These are phyloP conservation scores for Thraustotheca clavata DNA, from an alignment of 352 stramenopile species.

Conservation along the genomic window DNA sequence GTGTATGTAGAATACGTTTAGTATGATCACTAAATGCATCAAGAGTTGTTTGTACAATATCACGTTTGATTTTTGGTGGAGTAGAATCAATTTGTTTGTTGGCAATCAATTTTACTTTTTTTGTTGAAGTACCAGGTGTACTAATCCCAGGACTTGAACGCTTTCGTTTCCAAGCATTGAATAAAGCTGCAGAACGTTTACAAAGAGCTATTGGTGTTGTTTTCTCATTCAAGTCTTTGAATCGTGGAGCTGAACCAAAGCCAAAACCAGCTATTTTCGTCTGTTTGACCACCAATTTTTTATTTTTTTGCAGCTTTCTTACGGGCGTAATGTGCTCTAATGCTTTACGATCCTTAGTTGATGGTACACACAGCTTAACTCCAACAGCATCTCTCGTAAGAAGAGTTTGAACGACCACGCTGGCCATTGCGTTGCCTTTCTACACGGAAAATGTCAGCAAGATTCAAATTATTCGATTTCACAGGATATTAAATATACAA, in stretches of 20 bases:
- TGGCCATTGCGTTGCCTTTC: neutral
- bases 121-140: no score
- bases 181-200: neutral
- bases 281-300: neutral
- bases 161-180: neutral
- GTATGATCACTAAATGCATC: no score
- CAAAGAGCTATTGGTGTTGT: neutral
- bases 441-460: neutral
- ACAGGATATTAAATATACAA: neutral
- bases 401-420: neutral
- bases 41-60: no score
- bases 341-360: neutral
- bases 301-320: neutral
- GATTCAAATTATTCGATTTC: neutral
- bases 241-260: neutral
- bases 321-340: neutral
- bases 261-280: neutral
- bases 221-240: neutral
- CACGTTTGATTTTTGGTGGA: no score
- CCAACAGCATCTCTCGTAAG: neutral
- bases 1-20: conserved; percentile 19
- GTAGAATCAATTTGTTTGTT: no score
- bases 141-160: neutral
- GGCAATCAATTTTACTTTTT: no score
- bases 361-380: neutral